Base-by-base conservation (phyloP, 2,329 filamentous ascomycete genomes). In the Eutypa lata region DNA sequence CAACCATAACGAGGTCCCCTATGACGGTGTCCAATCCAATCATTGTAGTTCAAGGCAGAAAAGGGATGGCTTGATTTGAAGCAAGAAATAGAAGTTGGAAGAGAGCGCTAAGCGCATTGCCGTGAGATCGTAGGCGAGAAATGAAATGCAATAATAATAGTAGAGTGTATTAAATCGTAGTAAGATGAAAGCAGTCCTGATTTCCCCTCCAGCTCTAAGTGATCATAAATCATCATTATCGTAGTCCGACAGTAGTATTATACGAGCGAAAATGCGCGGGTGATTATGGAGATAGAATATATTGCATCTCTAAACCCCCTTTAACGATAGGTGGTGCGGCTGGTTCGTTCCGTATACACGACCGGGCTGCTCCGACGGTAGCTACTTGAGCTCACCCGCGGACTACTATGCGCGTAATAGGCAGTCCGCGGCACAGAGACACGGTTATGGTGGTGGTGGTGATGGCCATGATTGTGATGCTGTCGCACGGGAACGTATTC, bases 401-500 rank as follows among this genome's bases (percentile, higher is more conserved):
- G 76, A 57, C 73, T 75, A 42, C 37, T 37, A 35, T n/a, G n/a
- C n/a, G 44, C 48, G 51, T 59, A 51, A 47, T 66, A 64, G 48
- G 59, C 63, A n/a, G 58, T 68, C 45, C 71, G 66, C 46, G 76
- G 75, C 22, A 72, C 71, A 47, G 68, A 64, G 33, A 70, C 66
- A 31, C 62, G 65, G 56, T 60, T 57, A 56, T 67, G 61, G 49
- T 65, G 62, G 48, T 71, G 66, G 45, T 70, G 66, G 47, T 66
- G 65, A 45, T 71, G 64, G 19, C 61, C 64, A 55, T 68, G 65
- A 42, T 61, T 56, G 57, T 67, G 59, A 47, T 63, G 63, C 47
- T 73, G 71, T 40, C 76, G 70, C 53, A 74, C 70, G 43, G 79
- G 79, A 46, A 78, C 72, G 57, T 76, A 72, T 59, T 82, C 78